Evolutionary conservation across 192 early-diverging fungal species (phyloP).

Genomic region (Coemansia sp.): DNA sequence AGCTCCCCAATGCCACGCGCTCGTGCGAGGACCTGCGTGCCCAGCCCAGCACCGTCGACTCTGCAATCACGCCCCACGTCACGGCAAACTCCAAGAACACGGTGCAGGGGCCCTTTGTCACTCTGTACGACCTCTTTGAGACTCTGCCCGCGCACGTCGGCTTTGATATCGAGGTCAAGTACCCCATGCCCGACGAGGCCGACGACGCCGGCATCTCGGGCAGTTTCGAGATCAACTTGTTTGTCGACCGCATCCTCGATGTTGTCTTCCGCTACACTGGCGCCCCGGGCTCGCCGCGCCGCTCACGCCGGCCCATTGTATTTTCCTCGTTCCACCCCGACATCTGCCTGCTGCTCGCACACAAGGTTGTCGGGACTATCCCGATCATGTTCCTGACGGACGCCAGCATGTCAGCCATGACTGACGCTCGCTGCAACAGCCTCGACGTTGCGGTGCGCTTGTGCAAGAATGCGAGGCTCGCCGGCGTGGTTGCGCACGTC

Average conservation of each 20-base stretch:
- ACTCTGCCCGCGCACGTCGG: constrained; percentile 67
- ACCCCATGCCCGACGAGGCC: constrained; percentile 88
- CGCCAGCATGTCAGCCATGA: constrained; percentile 65
- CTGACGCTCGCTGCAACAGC: constrained; percentile 76
- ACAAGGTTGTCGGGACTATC: constrained; percentile 76
- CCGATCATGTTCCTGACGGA: constrained; percentile 92
- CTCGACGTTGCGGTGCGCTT: constrained; percentile 73
- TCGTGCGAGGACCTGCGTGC: constrained; percentile 17
- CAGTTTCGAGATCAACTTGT: constrained; percentile 76
- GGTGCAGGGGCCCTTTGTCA: constrained; percentile 83
- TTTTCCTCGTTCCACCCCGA: constrained; percentile 95
- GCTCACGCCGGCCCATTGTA: constrained; percentile 62
- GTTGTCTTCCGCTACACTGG: constrained; percentile 55
- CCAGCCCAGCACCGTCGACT: background rate
- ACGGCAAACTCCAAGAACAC: constrained; percentile 75
- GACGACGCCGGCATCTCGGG: constrained; percentile 63
- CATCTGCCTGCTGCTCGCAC: constrained; percentile 70
- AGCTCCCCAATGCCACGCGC: constrained; percentile 2
- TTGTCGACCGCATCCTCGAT: constrained; percentile 78
- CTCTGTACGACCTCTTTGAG: constrained; percentile 73
- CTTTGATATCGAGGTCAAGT: constrained; percentile 96
- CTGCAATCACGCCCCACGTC: constrained; percentile 21
- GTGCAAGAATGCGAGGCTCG: constrained; percentile 62
- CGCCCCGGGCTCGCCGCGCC: background rate
- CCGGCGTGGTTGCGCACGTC: constrained; percentile 75